Evolutionary conservation across 2,329 filamentous ascomycete genomes (phyloP).

Genomic region (Rhexocercosporidium sp.): DNA sequence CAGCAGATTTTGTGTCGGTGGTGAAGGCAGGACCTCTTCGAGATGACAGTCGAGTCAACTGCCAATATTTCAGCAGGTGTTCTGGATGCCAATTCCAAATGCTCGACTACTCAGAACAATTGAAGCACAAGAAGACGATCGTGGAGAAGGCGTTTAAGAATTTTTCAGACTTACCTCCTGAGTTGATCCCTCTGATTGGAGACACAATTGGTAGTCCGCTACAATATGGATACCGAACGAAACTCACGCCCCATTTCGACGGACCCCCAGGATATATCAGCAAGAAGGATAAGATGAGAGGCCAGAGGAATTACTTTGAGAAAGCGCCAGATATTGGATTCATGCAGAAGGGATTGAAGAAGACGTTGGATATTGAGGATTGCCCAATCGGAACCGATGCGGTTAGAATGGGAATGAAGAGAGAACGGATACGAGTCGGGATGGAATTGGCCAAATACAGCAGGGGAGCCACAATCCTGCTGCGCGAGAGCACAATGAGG

Average conservation of each 20-base stretch:
- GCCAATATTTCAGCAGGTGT: slow-evolving; percentile 86
- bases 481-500: slow-evolving; percentile 83
- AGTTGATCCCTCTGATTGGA: slow-evolving; percentile 74
- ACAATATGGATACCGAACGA: slow-evolving; percentile 93
- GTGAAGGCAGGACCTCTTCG: slow-evolving; percentile 74
- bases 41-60: slow-evolving; percentile 77
- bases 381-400: slow-evolving; percentile 93
- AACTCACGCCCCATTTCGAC: slow-evolving; percentile 96
- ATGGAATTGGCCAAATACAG: slow-evolving; percentile 74
- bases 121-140: slow-evolving; percentile 81
- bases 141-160: slow-evolving; percentile 91
- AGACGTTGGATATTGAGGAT: slow-evolving; percentile 92
- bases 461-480: slow-evolving; percentile 83
- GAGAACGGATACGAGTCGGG: slow-evolving; percentile 78
- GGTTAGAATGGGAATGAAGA: slow-evolving; percentile 77
- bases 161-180: slow-evolving; percentile 82
- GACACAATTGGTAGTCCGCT: slow-evolving; percentile 91
- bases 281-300: slow-evolving; percentile 53
- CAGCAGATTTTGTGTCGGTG: slow-evolving; percentile 83
- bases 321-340: slow-evolving; percentile 85
- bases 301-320: slow-evolving; percentile 61
- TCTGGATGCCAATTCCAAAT: slow-evolving; percentile 98
- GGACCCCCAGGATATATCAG: slow-evolving; percentile 63
- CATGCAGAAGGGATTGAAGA: slow-evolving; percentile 80
- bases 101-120: slow-evolving; percentile 86